Evolutionary conservation across 352 stramenopile genomes (phyloP).

Genomic region (Globisporangium spiculum): DNA sequence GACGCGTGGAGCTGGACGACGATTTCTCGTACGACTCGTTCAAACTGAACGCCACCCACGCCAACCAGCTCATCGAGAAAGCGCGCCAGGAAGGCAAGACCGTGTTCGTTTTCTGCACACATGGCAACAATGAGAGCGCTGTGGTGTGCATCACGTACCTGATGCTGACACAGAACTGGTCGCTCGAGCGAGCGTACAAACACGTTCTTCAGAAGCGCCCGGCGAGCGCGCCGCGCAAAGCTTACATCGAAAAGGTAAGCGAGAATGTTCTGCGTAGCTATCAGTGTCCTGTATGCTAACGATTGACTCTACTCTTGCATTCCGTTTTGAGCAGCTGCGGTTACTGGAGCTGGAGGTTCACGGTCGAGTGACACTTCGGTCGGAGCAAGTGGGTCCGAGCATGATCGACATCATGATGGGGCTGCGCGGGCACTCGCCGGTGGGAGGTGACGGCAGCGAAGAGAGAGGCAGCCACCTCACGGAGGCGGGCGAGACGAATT

Average conservation of each 20-base stretch:
- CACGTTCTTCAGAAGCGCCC: constrained; percentile 60
- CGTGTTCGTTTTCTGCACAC: constrained; percentile 70
- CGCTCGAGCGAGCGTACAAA: constrained; percentile 56
- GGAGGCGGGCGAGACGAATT: constrained; percentile 34
- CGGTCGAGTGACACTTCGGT: constrained; percentile 57
- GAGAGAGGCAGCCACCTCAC: constrained; percentile 47
- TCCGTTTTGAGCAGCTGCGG: constrained; percentile 30
- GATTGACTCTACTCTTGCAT: constrained; percentile 7
- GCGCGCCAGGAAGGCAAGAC: constrained; percentile 40
- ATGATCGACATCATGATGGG: constrained; percentile 79
- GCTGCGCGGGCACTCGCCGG: constrained; percentile 38
- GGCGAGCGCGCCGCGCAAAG: constrained; percentile 53
- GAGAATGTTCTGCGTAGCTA: no score
- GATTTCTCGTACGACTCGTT: constrained; percentile 63
- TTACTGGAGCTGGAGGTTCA: constrained; percentile 55
- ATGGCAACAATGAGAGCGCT: constrained; percentile 68
- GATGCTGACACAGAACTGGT: constrained; percentile 58
- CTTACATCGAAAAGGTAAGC: constrained; percentile 61
- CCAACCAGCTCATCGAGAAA: constrained; percentile 46
- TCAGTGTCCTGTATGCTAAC: neutral
- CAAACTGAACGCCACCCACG: constrained; percentile 32
- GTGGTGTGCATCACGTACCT: constrained; percentile 69
- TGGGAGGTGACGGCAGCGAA: constrained; percentile 29
- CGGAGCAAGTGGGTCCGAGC: constrained; percentile 57
- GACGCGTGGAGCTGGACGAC: constrained; percentile 59